Conservation (phyloP, 768 basidiomycete genomes). For the Suillus weaverae region DNA sequence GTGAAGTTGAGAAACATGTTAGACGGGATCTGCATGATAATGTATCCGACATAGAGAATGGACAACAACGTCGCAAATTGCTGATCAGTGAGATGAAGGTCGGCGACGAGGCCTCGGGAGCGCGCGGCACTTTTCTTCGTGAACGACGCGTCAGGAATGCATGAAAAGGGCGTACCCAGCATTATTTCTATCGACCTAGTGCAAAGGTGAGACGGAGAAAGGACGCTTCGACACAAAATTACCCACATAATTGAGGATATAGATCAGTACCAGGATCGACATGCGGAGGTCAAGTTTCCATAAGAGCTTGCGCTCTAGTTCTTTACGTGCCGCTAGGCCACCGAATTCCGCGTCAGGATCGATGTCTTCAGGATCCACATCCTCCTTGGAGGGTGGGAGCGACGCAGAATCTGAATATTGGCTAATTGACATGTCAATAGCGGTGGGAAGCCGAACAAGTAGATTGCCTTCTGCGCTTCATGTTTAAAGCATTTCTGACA, state of each 20-base stretch:
- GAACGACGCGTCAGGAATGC: neutral
- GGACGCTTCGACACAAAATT: neutral
- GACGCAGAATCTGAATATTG: constrained; percentile 5
- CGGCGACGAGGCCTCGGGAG: constrained; percentile 63
- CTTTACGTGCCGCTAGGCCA: constrained; percentile 43
- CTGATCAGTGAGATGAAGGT: constrained; percentile 57
- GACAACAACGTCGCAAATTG: constrained; percentile 70
- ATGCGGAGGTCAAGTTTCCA: constrained; percentile 58
- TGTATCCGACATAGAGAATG: constrained; percentile 63
- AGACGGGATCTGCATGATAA: constrained; percentile 50
- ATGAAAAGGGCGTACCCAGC: constrained; percentile 44
- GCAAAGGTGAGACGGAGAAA: neutral
- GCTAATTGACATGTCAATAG: constrained; percentile 15
- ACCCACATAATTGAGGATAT: constrained; percentile 38
- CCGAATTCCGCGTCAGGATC: constrained; percentile 48
- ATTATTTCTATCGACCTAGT: constrained; percentile 69
- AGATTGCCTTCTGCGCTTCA: neutral
- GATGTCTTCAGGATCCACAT: constrained; percentile 5
- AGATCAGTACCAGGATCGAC: constrained; percentile 48
- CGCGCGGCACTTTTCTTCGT: constrained; percentile 57
- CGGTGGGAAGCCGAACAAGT: neutral
- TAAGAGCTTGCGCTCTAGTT: constrained; percentile 52
- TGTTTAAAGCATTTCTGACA: neutral
- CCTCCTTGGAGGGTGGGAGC: constrained; percentile 10
- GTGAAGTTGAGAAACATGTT: constrained; percentile 71